Base-by-base conservation (phyloP, 441 rosid species). In the Euphorbia schlechtendalii region DNA sequence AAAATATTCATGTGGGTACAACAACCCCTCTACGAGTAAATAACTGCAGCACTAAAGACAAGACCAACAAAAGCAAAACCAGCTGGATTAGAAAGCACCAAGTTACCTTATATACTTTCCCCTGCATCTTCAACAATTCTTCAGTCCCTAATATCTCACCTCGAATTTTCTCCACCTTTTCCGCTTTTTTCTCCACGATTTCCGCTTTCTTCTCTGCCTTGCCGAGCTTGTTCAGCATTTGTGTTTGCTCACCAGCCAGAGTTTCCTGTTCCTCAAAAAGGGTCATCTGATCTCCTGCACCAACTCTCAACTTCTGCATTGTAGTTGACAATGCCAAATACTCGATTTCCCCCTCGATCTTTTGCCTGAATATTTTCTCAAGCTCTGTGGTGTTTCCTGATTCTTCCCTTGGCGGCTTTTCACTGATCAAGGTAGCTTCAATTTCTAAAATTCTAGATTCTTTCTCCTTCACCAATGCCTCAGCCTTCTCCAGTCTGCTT, bases 331-430 rank as follows among this genome's bases (percentile, higher is more conserved):
- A 72, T 60, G 81, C 70, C 36, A 89, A 68, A 77, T 77, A 74
- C 71, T 84, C 85, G 5, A 92, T 65, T 80, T 92, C 96, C 55
- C 86, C 88, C 76, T 86, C 89, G 4, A 90, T 75, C 84, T 86
- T 90, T 72, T 83, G 87, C 82, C 61, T 78, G 77, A 86, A 87
- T 30, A 85, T 76, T 52, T 74, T 77, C 71, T 88, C 97, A 9
- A 68, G 56, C 66, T 72, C 82, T 57, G 69, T 21, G 59, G 71
- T 65, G 51, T 56, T 78, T 61, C 57, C 77, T 21, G 76, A 59
- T 73, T 74, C 83, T 74, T 69, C 79, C 73, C 62, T 68, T 2
- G 46, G 45, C 24, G 71, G 62, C 74, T 66, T 69, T 74, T 49
- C 63, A 64, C 56, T 54, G 43, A 61, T 75, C 70, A 75, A 51